Evolutionary conservation across 2,329 filamentous ascomycete genomes (phyloP).

Genomic region (Fusarium sambucinum): DNA sequence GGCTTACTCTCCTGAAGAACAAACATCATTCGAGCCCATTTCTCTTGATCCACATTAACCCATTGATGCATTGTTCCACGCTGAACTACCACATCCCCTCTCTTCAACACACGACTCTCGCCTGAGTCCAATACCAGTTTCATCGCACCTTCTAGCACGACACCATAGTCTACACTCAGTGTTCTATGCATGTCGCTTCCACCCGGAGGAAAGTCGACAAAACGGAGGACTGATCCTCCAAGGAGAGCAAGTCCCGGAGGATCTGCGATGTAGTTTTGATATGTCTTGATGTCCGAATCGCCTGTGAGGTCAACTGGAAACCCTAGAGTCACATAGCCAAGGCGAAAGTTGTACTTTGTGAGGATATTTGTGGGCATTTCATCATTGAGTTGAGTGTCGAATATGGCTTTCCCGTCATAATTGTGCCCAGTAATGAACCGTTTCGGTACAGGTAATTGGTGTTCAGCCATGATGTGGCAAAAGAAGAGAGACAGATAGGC

Average conservation of each 20-base stretch:
- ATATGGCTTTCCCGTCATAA: slow-evolving; percentile 36
- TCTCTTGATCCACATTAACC: slow-evolving; percentile 59
- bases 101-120: slow-evolving; percentile 55
- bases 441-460: slow-evolving; percentile 32
- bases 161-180: slow-evolving; percentile 66
- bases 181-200: slow-evolving; percentile 58
- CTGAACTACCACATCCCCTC: slow-evolving; percentile 68
- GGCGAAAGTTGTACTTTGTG: slow-evolving; percentile 34
- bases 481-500: background rate
- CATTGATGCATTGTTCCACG: slow-evolving; percentile 68
- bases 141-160: slow-evolving; percentile 66
- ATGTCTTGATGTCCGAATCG: slow-evolving; percentile 31
- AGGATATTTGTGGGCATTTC: slow-evolving; percentile 21
- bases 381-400: slow-evolving; percentile 32
- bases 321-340: slow-evolving; percentile 36
- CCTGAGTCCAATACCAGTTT: slow-evolving; percentile 65
- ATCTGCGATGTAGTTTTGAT: slow-evolving; percentile 23
- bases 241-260: slow-evolving; percentile 45
- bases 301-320: slow-evolving; percentile 22
- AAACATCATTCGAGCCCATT: slow-evolving; percentile 61
- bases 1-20: slow-evolving; percentile 49
- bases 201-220: slow-evolving; percentile 62
- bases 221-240: slow-evolving; percentile 58
- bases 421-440: slow-evolving; percentile 43
- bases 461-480: slow-evolving; percentile 8